A percentile compares a stretch with the other conserved stretches of the same genome.
Conservation (phyloP, 192 early-diverging fungal species). For the Coemansia sp. region DNA sequence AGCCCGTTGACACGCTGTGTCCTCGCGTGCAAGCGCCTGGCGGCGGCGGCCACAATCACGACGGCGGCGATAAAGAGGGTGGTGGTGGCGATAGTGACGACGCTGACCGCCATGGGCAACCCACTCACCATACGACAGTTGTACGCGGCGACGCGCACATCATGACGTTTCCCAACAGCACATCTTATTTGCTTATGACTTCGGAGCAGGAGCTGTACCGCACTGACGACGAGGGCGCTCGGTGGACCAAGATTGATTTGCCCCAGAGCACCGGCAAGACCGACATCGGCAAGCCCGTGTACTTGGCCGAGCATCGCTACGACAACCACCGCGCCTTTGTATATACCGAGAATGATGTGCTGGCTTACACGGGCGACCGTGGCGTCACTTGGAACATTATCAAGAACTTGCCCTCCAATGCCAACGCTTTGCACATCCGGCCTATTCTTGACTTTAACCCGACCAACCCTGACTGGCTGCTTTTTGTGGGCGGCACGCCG, state of each 20-base stretch:
- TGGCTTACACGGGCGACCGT: conserved; percentile 58
- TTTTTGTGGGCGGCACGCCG: conserved; percentile 66
- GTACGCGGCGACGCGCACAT: conserved; percentile 53
- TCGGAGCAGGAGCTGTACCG: conserved; percentile 59
- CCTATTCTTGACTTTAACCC: conserved; percentile 88
- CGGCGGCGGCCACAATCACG: conserved; percentile 9
- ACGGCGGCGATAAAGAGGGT: not conserved
- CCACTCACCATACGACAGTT: conserved; percentile 31
- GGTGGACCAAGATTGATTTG: conserved; percentile 57
- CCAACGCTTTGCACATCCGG: conserved; percentile 61
- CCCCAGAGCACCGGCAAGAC: conserved; percentile 27
- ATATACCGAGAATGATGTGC: conserved; percentile 47
- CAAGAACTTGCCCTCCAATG: conserved; percentile 50
- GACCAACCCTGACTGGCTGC: conserved; percentile 77
- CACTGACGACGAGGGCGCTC: conserved; percentile 69
- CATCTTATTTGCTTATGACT: conserved; percentile 60
- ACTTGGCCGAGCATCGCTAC: conserved; percentile 68
- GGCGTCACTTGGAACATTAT: conserved; percentile 54
- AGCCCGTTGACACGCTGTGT: conserved; percentile 55
- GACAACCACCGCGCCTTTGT: conserved; percentile 63
- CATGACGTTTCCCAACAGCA: conserved; percentile 65
- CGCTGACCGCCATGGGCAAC: conserved; percentile 2
- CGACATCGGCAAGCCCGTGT: conserved; percentile 33
- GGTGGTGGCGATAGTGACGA: not conserved
- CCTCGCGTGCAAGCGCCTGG: conserved; percentile 36